Base-by-base conservation (phyloP, 352 stramenopile species). In the Phytophthora pseudosyringae region DNA sequence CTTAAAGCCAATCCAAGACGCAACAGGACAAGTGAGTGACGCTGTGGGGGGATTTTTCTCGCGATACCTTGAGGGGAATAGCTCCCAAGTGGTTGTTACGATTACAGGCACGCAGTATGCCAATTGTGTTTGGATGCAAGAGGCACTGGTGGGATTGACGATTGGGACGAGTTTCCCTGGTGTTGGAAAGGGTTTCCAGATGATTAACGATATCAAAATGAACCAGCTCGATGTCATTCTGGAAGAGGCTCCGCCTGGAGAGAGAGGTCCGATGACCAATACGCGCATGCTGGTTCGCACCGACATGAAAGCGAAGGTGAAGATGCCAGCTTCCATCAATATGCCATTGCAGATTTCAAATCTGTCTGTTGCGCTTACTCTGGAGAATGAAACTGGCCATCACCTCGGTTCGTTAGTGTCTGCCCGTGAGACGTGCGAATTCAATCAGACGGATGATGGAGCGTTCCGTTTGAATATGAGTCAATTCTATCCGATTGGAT, bases 401-500 rank as follows among this genome's bases (percentile, higher is more conserved):
- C 54, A 57, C 4, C 76, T 94, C 7, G 85, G 85, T 12, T 68
- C 59, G n/a, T 66, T 94, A 10, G 64, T 71, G 12, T 91, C 83
- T 26, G 64, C 49, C 4, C 69, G 80, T 16, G 85, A 94, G 49
- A 40, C 43, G 1, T 94, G 85, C 45, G 64, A 87, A 31, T 94
- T 85, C 58, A 87, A 89, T 48, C 81, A 90, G 53, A 56, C 71
- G 5, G 69, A 76, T 11, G 75, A 54, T 32, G 82, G 80, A 12
- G 71, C 73, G 13, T 94, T 94, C 51, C 78, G 75, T 3, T 69
- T 94, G 38, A 91, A 94, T 38, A 91, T 94, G 85, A 82, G 65
- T 11, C 59, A 76, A 9, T 91, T 73, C 48, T 94, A 94, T 46
- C 67, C 81, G 13, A 80, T 93, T 41, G 60, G 69, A 15, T 90